These are phyloP conservation scores for Starmerella apicola DNA, from an alignment of 805 yeast species.

Conservation along the genomic window DNA sequence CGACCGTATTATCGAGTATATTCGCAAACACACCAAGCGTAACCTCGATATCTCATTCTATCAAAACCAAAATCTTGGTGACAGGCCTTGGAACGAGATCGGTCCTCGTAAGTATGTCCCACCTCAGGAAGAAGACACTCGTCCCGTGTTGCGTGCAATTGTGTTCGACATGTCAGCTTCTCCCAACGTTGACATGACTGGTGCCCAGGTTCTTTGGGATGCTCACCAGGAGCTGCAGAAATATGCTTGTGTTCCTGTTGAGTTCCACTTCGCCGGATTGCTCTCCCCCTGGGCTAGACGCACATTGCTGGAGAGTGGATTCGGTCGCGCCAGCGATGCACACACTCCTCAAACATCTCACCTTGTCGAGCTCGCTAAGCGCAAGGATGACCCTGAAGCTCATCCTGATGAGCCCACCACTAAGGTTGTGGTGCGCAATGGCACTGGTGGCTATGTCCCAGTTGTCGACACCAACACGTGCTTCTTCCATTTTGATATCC, in stretches of 20 bases:
- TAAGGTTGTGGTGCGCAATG: conserved; percentile 35
- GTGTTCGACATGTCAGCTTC: conserved; percentile 76
- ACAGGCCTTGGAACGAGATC: conserved; percentile 86
- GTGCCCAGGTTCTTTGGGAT: conserved; percentile 67
- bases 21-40: conserved; percentile 47
- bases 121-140: conserved; percentile 31
- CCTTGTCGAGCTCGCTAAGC: conserved; percentile 11
- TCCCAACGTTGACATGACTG: conserved; percentile 64
- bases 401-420: conserved; percentile 5
- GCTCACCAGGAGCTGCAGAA: conserved; percentile 55
- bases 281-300: conserved; percentile 78
- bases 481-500: conserved; percentile 68
- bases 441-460: conserved; percentile 32
- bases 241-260: conserved; percentile 73
- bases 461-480: conserved; percentile 56
- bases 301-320: conserved; percentile 52
- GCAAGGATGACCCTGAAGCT: background rate
- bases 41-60: conserved; percentile 33
- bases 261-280: conserved; percentile 79
- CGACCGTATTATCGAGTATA: conserved; percentile 56
- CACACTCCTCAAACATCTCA: conserved; percentile 12
- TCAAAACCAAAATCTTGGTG: conserved; percentile 32
- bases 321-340: conserved; percentile 31
- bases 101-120: conserved; percentile 38
- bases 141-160: conserved; percentile 59